phyloP scores from a whole-genome alignment of 768 basidiomycete species.

The Tephrocybe rancida region DNA sequence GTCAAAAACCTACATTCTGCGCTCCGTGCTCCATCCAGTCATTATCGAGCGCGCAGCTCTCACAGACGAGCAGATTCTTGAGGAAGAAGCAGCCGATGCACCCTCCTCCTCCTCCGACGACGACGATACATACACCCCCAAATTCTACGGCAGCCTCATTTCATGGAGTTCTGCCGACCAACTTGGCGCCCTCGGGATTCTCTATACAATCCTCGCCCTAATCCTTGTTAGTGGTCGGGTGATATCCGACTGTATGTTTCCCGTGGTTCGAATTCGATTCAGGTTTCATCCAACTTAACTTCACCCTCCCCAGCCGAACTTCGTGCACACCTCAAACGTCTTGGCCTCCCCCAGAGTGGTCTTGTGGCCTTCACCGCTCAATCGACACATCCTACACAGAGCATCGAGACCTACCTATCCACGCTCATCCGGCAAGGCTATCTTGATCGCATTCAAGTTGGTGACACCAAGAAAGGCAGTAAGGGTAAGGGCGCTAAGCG shows the following conservation, averaged over 20 bases:
- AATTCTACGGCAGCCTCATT: conserved; percentile 67
- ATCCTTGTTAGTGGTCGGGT: conserved; percentile 81
- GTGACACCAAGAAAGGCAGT: conserved; percentile 42
- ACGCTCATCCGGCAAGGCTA: conserved; percentile 72
- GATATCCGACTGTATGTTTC: conserved; percentile 69
- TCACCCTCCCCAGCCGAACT: conserved; percentile 62
- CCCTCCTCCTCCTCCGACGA: conserved; percentile 54
- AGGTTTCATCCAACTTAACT: neutral
- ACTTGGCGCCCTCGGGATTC: conserved; percentile 68
- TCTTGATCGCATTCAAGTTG: conserved; percentile 66
- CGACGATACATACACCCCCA: conserved; percentile 39
- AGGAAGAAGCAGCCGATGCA: conserved; percentile 48
- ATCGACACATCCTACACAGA: conserved; percentile 49
- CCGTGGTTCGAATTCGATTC: neutral
- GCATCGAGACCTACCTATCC: conserved; percentile 68
- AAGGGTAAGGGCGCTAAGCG: conserved; percentile 49
- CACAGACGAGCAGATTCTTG: conserved; percentile 55
- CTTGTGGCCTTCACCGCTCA: conserved; percentile 53
- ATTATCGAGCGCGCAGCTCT: conserved; percentile 65
- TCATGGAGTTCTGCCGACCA: conserved; percentile 74
- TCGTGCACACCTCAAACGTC: conserved; percentile 65
- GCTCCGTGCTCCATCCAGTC: conserved; percentile 64
- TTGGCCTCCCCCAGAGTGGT: conserved; percentile 56
- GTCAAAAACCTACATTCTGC: conserved; percentile 83
- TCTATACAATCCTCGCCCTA: conserved; percentile 81